Conservation (phyloP, 345 rosid species). For the Citrus unshiu region DNA sequence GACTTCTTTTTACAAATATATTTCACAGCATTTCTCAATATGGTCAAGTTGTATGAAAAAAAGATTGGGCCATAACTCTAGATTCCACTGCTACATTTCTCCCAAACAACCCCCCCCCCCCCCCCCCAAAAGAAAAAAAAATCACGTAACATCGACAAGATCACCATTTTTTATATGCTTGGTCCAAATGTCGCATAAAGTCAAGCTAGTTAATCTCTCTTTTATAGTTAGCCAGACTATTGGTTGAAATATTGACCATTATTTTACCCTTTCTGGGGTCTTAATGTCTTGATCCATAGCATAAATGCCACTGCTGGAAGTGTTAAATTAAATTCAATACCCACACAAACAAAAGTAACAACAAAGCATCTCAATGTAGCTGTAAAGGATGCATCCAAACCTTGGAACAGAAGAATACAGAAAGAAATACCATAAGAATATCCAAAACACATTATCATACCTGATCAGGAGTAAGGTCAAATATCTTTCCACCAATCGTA, state of each 20-base stretch:
- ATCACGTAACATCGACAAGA: neutral
- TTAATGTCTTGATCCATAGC: neutral
- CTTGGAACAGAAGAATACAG: neutral
- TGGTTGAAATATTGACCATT: neutral
- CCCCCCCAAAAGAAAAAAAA: too few relatives aligned
- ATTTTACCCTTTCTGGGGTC: neutral
- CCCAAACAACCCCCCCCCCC: too few relatives aligned
- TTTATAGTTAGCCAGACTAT: neutral
- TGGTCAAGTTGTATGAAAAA: neutral
- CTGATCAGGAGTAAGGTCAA: slow-evolving; percentile 59
- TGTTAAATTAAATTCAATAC: neutral
- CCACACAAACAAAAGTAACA: neutral
- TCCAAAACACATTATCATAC: slow-evolving; percentile 19
- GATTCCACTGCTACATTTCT: neutral
- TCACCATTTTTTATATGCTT: neutral
- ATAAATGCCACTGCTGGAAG: neutral
- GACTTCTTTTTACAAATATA: neutral
- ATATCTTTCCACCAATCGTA: slow-evolving; percentile 30
- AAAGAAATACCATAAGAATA: neutral
- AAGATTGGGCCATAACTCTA: neutral
- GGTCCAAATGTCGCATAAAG: neutral
- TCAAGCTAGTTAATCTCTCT: neutral
- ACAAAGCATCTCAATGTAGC: neutral
- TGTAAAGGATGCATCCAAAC: neutral
- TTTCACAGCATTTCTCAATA: neutral